Conservation (phyloP, 805 yeast genomes). For the Starmerella bombicola region DNA sequence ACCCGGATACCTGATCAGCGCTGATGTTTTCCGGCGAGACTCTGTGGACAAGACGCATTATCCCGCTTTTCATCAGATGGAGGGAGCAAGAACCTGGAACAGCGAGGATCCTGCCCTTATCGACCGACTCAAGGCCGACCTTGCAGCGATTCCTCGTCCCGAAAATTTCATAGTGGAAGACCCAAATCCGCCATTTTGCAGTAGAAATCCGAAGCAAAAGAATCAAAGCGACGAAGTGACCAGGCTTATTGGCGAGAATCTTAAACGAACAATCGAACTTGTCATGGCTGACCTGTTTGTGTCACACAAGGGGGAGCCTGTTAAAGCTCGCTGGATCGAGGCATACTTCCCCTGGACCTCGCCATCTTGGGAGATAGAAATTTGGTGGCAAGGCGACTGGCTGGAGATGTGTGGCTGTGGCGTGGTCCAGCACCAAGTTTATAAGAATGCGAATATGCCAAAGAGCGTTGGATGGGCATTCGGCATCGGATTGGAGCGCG, state of each 20-base stretch:
- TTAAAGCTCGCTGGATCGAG: constrained; percentile 86
- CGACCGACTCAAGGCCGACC: constrained; percentile 42
- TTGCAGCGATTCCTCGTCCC: constrained; percentile 50
- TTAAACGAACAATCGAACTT: constrained; percentile 76
- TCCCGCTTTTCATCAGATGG: constrained; percentile 96
- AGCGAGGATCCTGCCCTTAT: constrained; percentile 34
- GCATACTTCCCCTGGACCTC: constrained; percentile 97
- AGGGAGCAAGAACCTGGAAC: constrained; percentile 84
- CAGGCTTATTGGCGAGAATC: constrained; percentile 55
- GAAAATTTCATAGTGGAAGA: constrained; percentile 63
- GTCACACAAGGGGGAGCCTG: constrained; percentile 56
- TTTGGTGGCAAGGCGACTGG: constrained; percentile 99
- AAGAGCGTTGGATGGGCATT: constrained; percentile 87
- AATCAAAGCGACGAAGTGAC: constrained; percentile 62
- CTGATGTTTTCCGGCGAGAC: constrained; percentile 92
- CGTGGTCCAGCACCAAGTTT: constrained; percentile 65
- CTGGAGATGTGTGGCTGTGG: constrained; percentile 96
- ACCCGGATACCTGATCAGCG: constrained; percentile 84
- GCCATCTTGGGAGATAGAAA: constrained; percentile 97
- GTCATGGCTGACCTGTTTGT: constrained; percentile 72
- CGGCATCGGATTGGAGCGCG: constrained; percentile 87
- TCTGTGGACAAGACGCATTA: constrained; percentile 93
- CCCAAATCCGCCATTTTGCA: constrained; percentile 43
- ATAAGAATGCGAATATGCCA: constrained; percentile 54
- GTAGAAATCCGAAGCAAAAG: constrained; percentile 65